Evolutionary conservation across 75 land plant species (phyloP), one percentile per base, ranked within the genome.

Genomic region (Ceratopteris richardii): DNA sequence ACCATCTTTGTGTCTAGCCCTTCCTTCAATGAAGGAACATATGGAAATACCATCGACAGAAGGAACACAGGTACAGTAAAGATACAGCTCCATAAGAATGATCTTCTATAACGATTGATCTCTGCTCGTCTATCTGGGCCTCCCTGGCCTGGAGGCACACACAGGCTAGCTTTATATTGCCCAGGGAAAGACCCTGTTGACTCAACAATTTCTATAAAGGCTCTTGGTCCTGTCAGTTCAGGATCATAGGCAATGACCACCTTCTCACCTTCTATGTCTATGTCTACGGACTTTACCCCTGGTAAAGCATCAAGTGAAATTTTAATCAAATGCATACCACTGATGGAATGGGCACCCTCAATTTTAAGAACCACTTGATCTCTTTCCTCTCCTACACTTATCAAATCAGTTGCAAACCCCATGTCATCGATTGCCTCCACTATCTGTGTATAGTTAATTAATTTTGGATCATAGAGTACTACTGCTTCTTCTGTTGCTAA

Each of bases 401-500:
- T 76, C 1, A 88, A 73, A 52, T 85, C 90, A 43, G 86, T 81
- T 37, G 82, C 84, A 72, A 84, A 89, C 3, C 98, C 98, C 22
- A 81, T 79, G 69, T 88, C 82, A 53, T 77, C 80, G 10, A 92
- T 48, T 14, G 71, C 66, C 51, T 66, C 61, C 48, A 81, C 56
- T 1, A 93, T 64, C 27, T 68, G 79, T 14, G 47, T 59, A 42
- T 62, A 57, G 41, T 64, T 66, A 25, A 81, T 74, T 12, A 78
- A 4, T 11, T 51, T 72, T 20, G 87, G 82, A 57, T 93, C 85
- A 78, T 80, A 83, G 23, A 78, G 87, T 7, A 93, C 56, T 60
- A 82, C 88, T 31, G 90, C 90, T 72, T 88, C 88, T 61, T 88
- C 96, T 30, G 93, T 78, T 25, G 90, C 80, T 17, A 93, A 80